Base-by-base conservation (phyloP, 768 basidiomycete genomes). In the Collybiopsis luxurians region DNA sequence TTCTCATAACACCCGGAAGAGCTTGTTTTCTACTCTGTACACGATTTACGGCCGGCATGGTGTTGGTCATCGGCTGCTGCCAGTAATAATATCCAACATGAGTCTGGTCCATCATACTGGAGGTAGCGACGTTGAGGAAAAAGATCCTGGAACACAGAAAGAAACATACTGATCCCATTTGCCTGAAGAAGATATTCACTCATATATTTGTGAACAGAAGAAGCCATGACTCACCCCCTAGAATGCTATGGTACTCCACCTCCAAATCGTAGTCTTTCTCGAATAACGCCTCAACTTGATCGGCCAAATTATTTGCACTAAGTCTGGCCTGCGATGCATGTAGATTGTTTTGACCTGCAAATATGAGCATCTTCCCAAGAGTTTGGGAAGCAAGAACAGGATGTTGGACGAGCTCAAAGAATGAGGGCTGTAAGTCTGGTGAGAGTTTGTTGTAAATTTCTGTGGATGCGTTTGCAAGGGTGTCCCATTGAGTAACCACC, bases 21-120 rank as follows among this genome's bases (percentile, higher is more conserved):
- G 79, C 81, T 56, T 82, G 77, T 64, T 86, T 86, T 56, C 75
- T 78, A 13, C 74, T 66, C 58, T 83, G 79, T 23, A 84, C 79
- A 39, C 78, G 71, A 47, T 76, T 79, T 45, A 84, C 69, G 31
- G 68, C 65, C 4, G 81, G 83, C 80, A 83, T 83, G 21, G 80
- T 79, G 67, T 89, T 82, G 13, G 78, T 75, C 80, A 83, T 83
- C 3, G 86, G 85, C 62, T 86, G 85, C 59, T 90, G 87, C 83
- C 86, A 87, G 67, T 89, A 87, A 59, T 77, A 81, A 59, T 85
- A 87, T 53, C 79, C 79, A 56, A 84, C 64, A 68, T 82, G 85
- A n/a, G 85, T 85, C 64, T 87, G 86, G 63, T 85, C 83, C 82
- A 89, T 86, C 80, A 89, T 87, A 64, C 78, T 80, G 43, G 62